A percentile compares a stretch with the other conserved stretches of the same genome.
Evolutionary conservation across 257 asterid genomes (phyloP).

Genomic region (Mitragyna speciosa): DNA sequence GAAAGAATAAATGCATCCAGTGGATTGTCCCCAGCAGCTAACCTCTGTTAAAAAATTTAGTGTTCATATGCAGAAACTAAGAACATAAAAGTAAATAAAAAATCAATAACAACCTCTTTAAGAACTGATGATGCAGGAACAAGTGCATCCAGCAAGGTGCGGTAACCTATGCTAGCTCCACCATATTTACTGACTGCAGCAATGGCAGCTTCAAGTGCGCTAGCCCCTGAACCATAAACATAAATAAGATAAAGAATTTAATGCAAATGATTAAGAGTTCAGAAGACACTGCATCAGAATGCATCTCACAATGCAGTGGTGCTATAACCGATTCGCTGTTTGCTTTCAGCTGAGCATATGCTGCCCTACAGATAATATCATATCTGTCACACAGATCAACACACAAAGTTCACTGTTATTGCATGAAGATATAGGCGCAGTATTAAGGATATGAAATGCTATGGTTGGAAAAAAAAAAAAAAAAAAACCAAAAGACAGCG

Average conservation of each 20-base stretch:
- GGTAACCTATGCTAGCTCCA: slow-evolving; percentile 91
- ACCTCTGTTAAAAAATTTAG: slow-evolving; percentile 49
- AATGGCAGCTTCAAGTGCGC: slow-evolving; percentile 86
- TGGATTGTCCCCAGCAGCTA: slow-evolving; percentile 81
- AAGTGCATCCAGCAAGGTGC: slow-evolving; percentile 90
- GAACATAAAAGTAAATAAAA: slow-evolving; percentile 5
- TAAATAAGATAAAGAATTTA: neutral
- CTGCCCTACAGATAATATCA: slow-evolving; percentile 85
- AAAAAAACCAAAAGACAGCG: neutral
- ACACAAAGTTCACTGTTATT: neutral
- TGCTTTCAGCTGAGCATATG: slow-evolving; percentile 71
- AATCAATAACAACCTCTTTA: slow-evolving; percentile 58
- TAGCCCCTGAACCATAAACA: slow-evolving; percentile 70
- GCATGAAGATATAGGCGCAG: neutral
- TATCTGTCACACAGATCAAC: slow-evolving; percentile 49
- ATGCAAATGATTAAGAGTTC: slow-evolving; percentile 13
- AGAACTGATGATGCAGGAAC: slow-evolving; percentile 78
- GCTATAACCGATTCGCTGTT: slow-evolving; percentile 38
- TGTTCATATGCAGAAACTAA: slow-evolving; percentile 7
- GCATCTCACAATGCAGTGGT: slow-evolving; percentile 68
- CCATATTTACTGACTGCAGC: slow-evolving; percentile 92
- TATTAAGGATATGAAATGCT: neutral
- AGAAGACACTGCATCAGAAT: slow-evolving; percentile 16
- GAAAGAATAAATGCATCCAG: slow-evolving; percentile 63
- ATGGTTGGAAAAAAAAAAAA: neutral